Base-by-base conservation (phyloP, 352 stramenopile species). In the Globisporangium irregulare region DNA sequence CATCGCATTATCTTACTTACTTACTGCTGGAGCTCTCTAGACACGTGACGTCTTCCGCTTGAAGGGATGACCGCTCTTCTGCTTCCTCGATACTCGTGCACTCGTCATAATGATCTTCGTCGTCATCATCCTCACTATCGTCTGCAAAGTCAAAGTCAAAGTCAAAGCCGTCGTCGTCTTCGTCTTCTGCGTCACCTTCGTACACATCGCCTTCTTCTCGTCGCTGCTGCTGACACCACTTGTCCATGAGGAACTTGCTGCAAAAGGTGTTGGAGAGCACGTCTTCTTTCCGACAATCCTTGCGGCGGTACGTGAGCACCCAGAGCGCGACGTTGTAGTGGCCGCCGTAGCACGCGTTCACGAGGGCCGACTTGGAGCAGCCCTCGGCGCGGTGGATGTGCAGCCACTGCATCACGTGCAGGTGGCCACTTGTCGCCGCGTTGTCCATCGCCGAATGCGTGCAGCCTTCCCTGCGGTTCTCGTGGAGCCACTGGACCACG, bases 351-450 rank as follows among this genome's bases (percentile, higher is more conserved):
- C 86, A 77, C 5, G 85, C 87, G 64, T 91, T 92, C 9, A 82
- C 65, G 20, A 95, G 67, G 9, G 86, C 87, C 38, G 82, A 91
- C 57, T 78, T 77, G n/a, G 75, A 90, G 68, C 87, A 93, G 18
- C 84, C 82, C 75, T 93, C 87, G 0, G 46, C 10, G 5, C 87
- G 72, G 55, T 93, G 43, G 15, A 34, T 43, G 46, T 91, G 78
- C 32, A 93, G 74, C 74, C 78, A 87, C 64, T 79, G 71, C n/a
- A 81, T 78, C 2, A 86, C 69, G 2, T 66, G 57, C 20, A 69
- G 4, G 27, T 89, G 76, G 1, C 80, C 82, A 38, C 29, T 60
- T 48, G 73, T 74, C 32, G 76, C 76, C 27, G 82, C 82, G 34
- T 81, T 73, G 46, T 76, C 58, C 43, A 87, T 66, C 14, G 82